These are phyloP conservation scores for Leccinum sublutescens DNA, from an alignment of 768 basidiomycete species.

Conservation along the genomic window DNA sequence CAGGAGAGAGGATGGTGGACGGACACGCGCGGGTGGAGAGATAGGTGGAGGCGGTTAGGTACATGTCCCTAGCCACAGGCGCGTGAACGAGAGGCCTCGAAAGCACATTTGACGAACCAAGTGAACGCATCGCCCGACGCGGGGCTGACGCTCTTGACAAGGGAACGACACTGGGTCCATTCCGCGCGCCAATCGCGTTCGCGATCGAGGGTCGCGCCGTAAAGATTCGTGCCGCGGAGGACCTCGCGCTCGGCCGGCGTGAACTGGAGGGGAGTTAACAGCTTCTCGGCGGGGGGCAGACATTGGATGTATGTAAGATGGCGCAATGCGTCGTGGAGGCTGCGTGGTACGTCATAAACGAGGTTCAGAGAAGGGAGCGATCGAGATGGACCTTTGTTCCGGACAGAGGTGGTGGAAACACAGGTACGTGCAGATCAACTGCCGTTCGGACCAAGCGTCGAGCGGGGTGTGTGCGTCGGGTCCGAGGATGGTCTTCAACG, in stretches of 20 bases:
- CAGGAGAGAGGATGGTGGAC: conserved; percentile 67
- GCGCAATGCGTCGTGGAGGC: conserved; percentile 17
- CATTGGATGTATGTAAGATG: conserved; percentile 66
- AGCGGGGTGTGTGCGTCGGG: conserved; percentile 16
- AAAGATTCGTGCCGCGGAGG: conserved; percentile 78
- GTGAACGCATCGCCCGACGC: conserved; percentile 54
- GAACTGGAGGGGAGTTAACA: conserved; percentile 78
- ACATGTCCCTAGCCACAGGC: conserved; percentile 54
- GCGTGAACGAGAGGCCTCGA: conserved; percentile 22
- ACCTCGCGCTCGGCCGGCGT: conserved; percentile 56
- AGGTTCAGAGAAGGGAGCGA: background rate
- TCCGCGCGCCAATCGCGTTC: conserved; percentile 59
- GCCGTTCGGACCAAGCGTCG: conserved; percentile 53
- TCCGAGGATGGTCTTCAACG: conserved; percentile 43
- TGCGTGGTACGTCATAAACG: conserved; percentile 7
- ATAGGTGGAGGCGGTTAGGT: conserved; percentile 70
- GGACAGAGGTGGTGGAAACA: conserved; percentile 58
- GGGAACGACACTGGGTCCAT: conserved; percentile 52
- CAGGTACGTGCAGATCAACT: conserved; percentile 68
- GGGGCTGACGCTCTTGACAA: conserved; percentile 12
- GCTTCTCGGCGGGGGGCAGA: conserved; percentile 48
- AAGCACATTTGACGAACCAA: conserved; percentile 51
- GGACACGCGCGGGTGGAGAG: conserved; percentile 90
- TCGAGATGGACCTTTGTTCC: conserved; percentile 31
- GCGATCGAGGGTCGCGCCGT: conserved; percentile 72